These are phyloP conservation scores for Chlamydomonas eustigma DNA, from an alignment of 139 green algal genomes.

Conservation along the genomic window DNA sequence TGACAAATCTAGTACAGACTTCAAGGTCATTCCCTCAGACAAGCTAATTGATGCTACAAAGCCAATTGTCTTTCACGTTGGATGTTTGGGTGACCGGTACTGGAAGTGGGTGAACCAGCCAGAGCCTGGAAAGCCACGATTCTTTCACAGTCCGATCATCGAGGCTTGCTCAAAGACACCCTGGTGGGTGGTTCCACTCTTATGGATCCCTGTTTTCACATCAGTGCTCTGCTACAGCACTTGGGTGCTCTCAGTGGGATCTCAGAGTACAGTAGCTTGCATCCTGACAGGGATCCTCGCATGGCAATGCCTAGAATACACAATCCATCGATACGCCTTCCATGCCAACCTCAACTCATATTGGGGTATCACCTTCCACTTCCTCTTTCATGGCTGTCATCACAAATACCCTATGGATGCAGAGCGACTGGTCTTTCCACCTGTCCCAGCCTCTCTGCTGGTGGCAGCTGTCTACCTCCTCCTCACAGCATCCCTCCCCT, in stretches of 20 bases:
- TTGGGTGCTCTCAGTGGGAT: background rate
- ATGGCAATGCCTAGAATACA: constrained; percentile 90
- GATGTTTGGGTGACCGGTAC: constrained; percentile 60
- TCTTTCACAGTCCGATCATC: constrained; percentile 62
- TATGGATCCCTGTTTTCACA: constrained; percentile 80
- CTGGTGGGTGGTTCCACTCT: constrained; percentile 85
- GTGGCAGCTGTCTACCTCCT: constrained; percentile 40
- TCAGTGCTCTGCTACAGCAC: background rate
- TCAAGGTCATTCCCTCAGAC: no score
- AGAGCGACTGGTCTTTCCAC: constrained; percentile 90
- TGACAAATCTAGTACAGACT: no score
- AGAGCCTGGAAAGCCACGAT: constrained; percentile 63
- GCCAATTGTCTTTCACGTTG: constrained; percentile 57
- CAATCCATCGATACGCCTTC: constrained; percentile 89
- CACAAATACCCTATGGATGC: constrained; percentile 91
- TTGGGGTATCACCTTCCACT: constrained; percentile 80
- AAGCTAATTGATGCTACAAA: constrained; percentile 4
- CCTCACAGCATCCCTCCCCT: constrained; percentile 38
- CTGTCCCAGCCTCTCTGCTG: constrained; percentile 57
- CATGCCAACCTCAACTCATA: constrained; percentile 55
- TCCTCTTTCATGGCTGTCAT: constrained; percentile 92
- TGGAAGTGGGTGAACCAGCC: constrained; percentile 78
- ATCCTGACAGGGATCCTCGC: constrained; percentile 52
- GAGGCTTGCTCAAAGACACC: constrained; percentile 68
- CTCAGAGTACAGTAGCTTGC: constrained; percentile 9